A percentile compares a stretch with the other conserved stretches of the same genome.
Conservation (phyloP, 345 rosid species). For the Citrus mangshanensis region DNA sequence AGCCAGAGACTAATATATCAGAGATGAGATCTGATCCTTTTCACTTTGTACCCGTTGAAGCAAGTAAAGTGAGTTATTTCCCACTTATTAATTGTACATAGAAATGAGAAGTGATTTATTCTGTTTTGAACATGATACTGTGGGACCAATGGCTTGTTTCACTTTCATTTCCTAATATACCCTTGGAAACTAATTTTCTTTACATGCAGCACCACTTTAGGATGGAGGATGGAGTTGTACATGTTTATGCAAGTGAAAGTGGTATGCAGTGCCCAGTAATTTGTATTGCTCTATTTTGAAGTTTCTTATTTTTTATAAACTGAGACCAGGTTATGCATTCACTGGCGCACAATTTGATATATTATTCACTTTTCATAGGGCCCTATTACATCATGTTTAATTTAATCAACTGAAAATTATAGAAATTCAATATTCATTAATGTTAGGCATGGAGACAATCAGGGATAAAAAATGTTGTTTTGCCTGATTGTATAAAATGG, state of each 20-base stretch:
- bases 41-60: slow-evolving; percentile 40
- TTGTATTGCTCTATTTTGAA: neutral
- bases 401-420: neutral
- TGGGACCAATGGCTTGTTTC: neutral
- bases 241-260: slow-evolving; percentile 42
- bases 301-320: neutral
- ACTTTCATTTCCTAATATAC: neutral
- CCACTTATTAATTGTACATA: neutral
- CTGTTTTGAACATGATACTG: neutral
- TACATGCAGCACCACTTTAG: slow-evolving; percentile 43
- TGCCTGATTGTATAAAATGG: neutral
- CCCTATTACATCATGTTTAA: neutral
- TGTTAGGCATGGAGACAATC: neutral
- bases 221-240: slow-evolving; percentile 53
- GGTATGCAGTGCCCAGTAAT: slow-evolving; percentile 21
- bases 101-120: neutral
- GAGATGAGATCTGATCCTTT: slow-evolving; percentile 31
- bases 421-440: neutral
- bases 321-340: neutral
- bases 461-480: neutral
- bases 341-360: too few relatives aligned
- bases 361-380: neutral
- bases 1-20: slow-evolving; percentile 16
- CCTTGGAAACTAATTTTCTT: slow-evolving; percentile 3
- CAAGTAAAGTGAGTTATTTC: slow-evolving; percentile 37